These are phyloP conservation scores for Massariosphaeria phaeospora DNA, from an alignment of 495 filamentous ascomycete genomes.

Conservation along the genomic window DNA sequence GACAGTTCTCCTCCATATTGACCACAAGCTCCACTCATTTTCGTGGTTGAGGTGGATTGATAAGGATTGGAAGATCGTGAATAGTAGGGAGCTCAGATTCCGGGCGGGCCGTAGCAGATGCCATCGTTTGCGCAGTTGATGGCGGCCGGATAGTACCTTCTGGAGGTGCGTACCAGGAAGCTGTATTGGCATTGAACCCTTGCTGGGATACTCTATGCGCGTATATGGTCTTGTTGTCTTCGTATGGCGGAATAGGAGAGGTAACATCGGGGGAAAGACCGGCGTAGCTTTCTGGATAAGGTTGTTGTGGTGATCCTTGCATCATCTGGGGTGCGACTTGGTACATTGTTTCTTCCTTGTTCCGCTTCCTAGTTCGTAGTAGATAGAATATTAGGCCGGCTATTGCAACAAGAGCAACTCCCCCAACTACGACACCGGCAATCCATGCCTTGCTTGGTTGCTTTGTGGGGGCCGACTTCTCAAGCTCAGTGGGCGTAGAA, in stretches of 20 bases:
- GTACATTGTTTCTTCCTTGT: not conserved
- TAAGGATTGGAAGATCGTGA: no score
- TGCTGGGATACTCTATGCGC: no score
- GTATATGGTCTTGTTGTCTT: no score
- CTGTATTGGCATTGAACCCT: no score
- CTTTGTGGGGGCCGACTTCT: not conserved
- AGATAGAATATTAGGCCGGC: conserved; percentile 1
- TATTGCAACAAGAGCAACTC: not conserved
- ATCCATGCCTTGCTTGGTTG: conserved; percentile 2
- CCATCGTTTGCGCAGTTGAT: not conserved
- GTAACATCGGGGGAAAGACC: not conserved
- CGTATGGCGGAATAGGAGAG: not conserved
- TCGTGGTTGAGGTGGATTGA: no score
- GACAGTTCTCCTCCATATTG: no score
- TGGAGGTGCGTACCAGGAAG: no score
- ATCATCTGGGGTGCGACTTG: not conserved
- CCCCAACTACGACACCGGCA: not conserved
- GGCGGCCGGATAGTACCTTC: not conserved
- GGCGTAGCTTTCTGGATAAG: not conserved
- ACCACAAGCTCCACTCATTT: no score
- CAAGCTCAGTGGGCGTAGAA: no score
- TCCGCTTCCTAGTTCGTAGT: not conserved
- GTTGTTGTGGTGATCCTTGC: not conserved
- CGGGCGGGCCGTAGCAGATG: not conserved
- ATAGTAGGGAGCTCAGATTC: not conserved